Base-by-base conservation (phyloP, 768 basidiomycete genomes). In the Lactifluus subvellereus region DNA sequence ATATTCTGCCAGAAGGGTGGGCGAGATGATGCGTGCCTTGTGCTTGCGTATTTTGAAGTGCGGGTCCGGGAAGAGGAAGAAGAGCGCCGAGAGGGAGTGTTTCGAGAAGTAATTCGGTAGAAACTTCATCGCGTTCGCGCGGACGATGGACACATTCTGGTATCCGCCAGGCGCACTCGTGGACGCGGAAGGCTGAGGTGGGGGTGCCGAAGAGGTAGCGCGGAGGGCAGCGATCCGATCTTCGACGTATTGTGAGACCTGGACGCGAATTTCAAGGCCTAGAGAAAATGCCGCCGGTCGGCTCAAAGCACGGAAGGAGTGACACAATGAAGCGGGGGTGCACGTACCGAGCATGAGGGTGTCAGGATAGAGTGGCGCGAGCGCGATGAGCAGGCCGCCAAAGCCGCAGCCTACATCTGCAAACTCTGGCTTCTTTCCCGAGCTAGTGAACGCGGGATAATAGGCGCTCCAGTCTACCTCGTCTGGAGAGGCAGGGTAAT, bases 101-200 rank as follows among this genome's bases (percentile, higher is more conserved):
- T 95, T 94, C 27, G 81, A 72, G 74, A 99, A 97, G 75, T 94
- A 98, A 75, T 98, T 98, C 6, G 95, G 91, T 59, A 98, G 80
- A 74, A 98, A 98, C 77, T 98, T 98, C 95, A 98, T 98, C 52
- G 94, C 89, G 73, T 99, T 99, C 14, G 91, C 95, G 54, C 97
- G 87, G 66, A 97, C 89, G 66, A 98, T 84, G 40, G 93, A 94
- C 59, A 97, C 84, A 73, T 98, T 98, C 68, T 91, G 85, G 74
- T 86, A 94, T 48, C 83, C 80, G 2, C 80, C 75, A 1, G 77
- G 71, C 9, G 59, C 37, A 16, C 8, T 14, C 20, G 47, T 10
- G 30, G 47, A 40, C 3, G 50, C 69, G 45, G 58, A 58, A 59
- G 43, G 67, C 37, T 33, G 42, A 43, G 18, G n/a, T 6, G 56